phyloP scores from a whole-genome alignment of 1,284 basidiomycete genomes.

The Moesziomyces aphidis region DNA sequence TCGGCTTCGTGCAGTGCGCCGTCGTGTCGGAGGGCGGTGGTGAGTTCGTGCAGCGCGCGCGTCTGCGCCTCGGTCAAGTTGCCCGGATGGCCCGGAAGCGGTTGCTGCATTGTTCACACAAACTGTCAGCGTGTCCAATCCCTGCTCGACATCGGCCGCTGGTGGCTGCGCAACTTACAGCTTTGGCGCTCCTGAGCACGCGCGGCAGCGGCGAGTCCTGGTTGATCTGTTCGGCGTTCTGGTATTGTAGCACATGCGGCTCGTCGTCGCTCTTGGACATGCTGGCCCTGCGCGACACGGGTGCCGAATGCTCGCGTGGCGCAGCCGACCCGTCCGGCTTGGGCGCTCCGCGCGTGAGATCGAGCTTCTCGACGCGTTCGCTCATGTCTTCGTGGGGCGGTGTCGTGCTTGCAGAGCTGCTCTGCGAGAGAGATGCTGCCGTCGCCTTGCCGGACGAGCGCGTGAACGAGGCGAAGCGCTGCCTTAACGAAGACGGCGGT shows the following conservation, averaged over 20 bases:
- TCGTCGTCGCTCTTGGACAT: slow-evolving; percentile 7
- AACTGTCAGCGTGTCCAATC: too few relatives aligned
- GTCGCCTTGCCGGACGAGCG: slow-evolving; percentile 31
- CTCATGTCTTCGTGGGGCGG: slow-evolving; percentile 12
- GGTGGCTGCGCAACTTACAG: neutral
- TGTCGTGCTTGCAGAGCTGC: slow-evolving; percentile 6
- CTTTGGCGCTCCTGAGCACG: slow-evolving; percentile 16
- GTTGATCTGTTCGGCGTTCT: slow-evolving; percentile 6
- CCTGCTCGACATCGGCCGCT: too few relatives aligned
- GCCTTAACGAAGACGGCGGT: slow-evolving; percentile 17
- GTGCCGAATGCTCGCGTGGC: slow-evolving; percentile 8
- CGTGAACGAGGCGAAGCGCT: slow-evolving; percentile 36
- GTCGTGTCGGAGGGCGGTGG: slow-evolving; percentile 22
- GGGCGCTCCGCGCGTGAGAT: neutral
- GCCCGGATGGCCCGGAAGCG: slow-evolving; percentile 58
- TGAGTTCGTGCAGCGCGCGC: slow-evolving; percentile 48
- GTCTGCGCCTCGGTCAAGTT: slow-evolving; percentile 54
- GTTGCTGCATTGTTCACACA: neutral
- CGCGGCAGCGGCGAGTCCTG: slow-evolving; percentile 34
- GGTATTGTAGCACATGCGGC: neutral
- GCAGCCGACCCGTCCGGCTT: neutral
- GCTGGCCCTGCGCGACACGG: slow-evolving; percentile 11
- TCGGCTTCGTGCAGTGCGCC: slow-evolving; percentile 31
- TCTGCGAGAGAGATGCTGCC: slow-evolving; percentile 6
- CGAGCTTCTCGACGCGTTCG: slow-evolving; percentile 19